Evolutionary conservation across 192 early-diverging fungal species (phyloP).

Genomic region (Gonapodya prolifera): DNA sequence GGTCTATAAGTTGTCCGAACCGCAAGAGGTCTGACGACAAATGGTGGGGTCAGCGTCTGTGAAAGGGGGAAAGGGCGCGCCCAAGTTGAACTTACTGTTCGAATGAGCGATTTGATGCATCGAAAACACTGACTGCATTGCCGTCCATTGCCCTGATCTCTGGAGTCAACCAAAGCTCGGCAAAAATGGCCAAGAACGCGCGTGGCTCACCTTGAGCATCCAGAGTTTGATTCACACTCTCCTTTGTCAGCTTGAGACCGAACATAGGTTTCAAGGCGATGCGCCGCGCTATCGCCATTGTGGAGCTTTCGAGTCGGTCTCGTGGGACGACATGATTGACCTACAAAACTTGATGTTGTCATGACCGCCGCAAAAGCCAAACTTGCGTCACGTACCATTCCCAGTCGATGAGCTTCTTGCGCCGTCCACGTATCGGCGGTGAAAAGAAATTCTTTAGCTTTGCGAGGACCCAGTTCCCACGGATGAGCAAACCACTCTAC

Average conservation of each 20-base stretch:
- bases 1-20: background rate
- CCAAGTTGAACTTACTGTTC: background rate
- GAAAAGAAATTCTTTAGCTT: conserved; percentile 6
- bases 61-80: too few relatives aligned
- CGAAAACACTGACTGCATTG: background rate
- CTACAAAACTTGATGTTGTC: background rate
- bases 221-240: background rate
- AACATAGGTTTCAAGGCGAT: background rate
- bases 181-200: background rate
- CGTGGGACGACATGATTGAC: conserved; percentile 3
- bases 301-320: background rate
- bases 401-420: conserved; percentile 1
- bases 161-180: background rate
- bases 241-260: background rate
- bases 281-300: background rate
- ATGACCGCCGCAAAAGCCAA: background rate
- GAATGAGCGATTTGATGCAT: conserved; percentile 3
- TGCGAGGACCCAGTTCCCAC: conserved; percentile 3
- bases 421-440: conserved; percentile 5
- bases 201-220: background rate
- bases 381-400: background rate
- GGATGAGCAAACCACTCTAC: conserved; percentile 5
- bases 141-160: background rate
- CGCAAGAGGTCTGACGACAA: background rate
- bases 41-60: too few relatives aligned